Evolutionary conservation across 2,329 filamentous ascomycete genomes (phyloP).

Genomic region (Penicillium sp.): DNA sequence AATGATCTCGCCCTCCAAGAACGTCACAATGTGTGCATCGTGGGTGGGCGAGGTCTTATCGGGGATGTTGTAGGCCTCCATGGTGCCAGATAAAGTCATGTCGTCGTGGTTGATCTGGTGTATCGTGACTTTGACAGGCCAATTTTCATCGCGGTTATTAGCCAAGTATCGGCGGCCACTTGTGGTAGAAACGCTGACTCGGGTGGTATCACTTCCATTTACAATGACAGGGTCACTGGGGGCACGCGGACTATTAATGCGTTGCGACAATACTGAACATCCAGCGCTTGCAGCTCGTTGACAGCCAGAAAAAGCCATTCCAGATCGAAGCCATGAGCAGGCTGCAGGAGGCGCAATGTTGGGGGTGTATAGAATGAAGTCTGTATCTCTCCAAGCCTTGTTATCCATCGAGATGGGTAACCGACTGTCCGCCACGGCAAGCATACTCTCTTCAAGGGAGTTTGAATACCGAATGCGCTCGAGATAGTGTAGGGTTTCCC

Average conservation of each 20-base stretch:
- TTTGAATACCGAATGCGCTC: slow-evolving; percentile 55
- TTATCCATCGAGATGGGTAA: slow-evolving; percentile 52
- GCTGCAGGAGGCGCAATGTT: slow-evolving; percentile 51
- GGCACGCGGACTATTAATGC: slow-evolving; percentile 26
- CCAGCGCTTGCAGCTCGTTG: slow-evolving; percentile 54
- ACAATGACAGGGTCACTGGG: slow-evolving; percentile 35
- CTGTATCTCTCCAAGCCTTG: slow-evolving; percentile 51
- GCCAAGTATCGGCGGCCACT: slow-evolving; percentile 39
- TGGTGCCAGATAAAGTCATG: slow-evolving; percentile 65
- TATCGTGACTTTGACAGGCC: slow-evolving; percentile 66
- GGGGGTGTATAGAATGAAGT: slow-evolving; percentile 58
- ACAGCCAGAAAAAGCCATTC: slow-evolving; percentile 59
- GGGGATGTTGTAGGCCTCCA: slow-evolving; percentile 69
- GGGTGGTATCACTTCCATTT: slow-evolving; percentile 34
- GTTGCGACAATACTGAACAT: slow-evolving; percentile 31
- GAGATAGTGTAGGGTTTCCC: slow-evolving; percentile 62
- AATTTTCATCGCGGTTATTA: slow-evolving; percentile 53
- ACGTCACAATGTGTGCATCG: slow-evolving; percentile 59
- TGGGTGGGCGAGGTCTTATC: slow-evolving; percentile 46
- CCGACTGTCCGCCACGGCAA: slow-evolving; percentile 52
- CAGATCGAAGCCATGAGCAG: slow-evolving; percentile 62
- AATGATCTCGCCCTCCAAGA: slow-evolving; percentile 67
- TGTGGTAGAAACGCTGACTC: slow-evolving; percentile 38
- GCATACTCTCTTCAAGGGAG: slow-evolving; percentile 55
- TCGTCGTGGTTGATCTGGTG: slow-evolving; percentile 59